phyloP scores from a whole-genome alignment of 208 protist genomes.

The Acanthamoeba castellanii region DNA sequence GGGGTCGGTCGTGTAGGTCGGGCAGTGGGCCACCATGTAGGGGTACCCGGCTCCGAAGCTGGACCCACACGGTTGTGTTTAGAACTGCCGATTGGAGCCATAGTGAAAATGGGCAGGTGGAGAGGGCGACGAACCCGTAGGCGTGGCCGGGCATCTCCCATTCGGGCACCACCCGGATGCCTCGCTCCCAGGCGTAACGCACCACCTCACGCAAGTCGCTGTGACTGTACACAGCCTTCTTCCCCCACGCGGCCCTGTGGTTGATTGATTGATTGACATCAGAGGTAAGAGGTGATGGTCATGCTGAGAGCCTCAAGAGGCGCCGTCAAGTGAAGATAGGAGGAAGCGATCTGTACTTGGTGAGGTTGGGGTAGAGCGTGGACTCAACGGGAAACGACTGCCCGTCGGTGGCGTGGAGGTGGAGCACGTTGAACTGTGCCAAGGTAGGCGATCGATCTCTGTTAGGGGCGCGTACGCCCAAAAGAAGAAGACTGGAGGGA shows the following conservation, averaged over 20 bases:
- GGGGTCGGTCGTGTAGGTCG: neutral
- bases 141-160: constrained; percentile 49
- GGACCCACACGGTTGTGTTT: neutral
- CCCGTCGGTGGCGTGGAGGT: constrained; percentile 40
- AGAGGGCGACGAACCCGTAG: neutral
- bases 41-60: constrained; percentile 26
- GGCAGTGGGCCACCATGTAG: constrained; percentile 39
- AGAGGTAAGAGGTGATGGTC: neutral
- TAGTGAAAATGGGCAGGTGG: neutral
- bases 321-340: neutral
- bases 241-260: neutral
- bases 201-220: constrained; percentile 1
- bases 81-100: neutral
- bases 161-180: constrained; percentile 17
- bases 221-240: neutral
- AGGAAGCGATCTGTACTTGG: neutral
- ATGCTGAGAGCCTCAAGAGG: neutral
- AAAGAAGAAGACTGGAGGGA: neutral
- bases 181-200: neutral
- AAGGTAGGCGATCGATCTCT: neutral
- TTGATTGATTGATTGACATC: neutral
- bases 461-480: neutral
- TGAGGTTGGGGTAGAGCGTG: neutral
- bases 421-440: constrained; percentile 9
- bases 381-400: constrained; percentile 41